Evolutionary conservation across 2,329 filamentous ascomycete species (phyloP).

Genomic region (Paradendryphiella salina): DNA sequence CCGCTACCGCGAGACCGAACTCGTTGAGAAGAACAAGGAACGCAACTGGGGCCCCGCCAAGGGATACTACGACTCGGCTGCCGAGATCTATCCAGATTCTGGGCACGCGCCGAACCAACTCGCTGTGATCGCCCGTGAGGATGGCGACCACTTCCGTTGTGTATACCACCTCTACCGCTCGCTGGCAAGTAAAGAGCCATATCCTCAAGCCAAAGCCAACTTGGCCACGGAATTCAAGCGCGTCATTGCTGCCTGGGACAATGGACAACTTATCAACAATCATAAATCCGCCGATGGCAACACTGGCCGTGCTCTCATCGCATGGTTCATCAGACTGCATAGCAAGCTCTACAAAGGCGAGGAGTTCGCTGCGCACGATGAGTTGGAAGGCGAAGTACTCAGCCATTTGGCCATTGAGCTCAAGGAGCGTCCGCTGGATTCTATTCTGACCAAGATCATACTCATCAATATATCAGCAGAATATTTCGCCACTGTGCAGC

Average conservation of each 20-base stretch:
- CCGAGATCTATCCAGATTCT: constrained; percentile 74
- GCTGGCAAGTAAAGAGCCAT: constrained; percentile 71
- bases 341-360: constrained; percentile 80
- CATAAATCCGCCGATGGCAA: constrained; percentile 49
- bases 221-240: constrained; percentile 78
- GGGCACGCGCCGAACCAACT: constrained; percentile 88
- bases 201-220: constrained; percentile 74
- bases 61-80: constrained; percentile 82
- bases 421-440: constrained; percentile 67
- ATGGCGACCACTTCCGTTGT: constrained; percentile 77
- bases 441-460: constrained; percentile 74
- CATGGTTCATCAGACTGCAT: constrained; percentile 86
- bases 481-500: constrained; percentile 66
- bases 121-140: constrained; percentile 78
- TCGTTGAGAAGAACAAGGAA: constrained; percentile 67
- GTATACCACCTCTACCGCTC: constrained; percentile 90
- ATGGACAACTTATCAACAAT: constrained; percentile 56
- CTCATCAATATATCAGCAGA: constrained; percentile 87
- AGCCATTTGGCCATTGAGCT: constrained; percentile 74
- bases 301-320: constrained; percentile 66
- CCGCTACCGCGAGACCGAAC: constrained; percentile 76
- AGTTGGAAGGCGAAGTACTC: constrained; percentile 83
- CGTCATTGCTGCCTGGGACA: constrained; percentile 60
- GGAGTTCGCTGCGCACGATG: constrained; percentile 72
- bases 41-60: constrained; percentile 78